Base-by-base conservation (phyloP, 345 rosid species). In the Sisymbrium irio region DNA sequence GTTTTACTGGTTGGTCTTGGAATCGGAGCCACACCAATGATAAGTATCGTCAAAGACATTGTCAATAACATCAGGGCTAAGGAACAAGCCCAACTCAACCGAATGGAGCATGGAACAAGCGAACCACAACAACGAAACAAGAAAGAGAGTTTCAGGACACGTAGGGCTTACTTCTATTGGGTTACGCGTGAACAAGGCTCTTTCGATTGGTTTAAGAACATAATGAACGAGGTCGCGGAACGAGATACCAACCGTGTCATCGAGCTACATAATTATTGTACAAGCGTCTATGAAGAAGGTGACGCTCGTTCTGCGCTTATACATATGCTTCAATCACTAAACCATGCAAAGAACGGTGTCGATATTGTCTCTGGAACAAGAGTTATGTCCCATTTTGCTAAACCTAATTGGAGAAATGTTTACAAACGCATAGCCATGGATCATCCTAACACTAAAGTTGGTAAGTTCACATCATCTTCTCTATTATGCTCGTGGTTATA, bases 11-110 rank as follows among this genome's bases (percentile, higher is more conserved):
- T 91, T 9, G 97, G 92, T 36, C 80, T 91, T 18, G 94, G 97
- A 32, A 91, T 91, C 3, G 97, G 97, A 65, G 97, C 95, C 17
- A 91, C 97, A 4, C 97, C 97, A 4, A 88, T 91, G 94, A 91
- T 91, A 54, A 91, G 97, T 82, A 88, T 91, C 27, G 80, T 91
- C 1, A 88, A 88, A 79, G 97, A 91, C 84, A 87, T 91, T 47
- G 89, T 85, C 20, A 84, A 62, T 79, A 88, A 88, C 85, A 80
- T 91, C 7, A 88, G 63, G 53, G 84, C 86, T 55, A 88, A 82
- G 30, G 97, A 90, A 71, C 77, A 59, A 32, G 89, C 86, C 5
- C 66, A 65, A 17, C 88, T 87, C 4, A 72, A 60, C 44, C 46
- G 80, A 30, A 65, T 72, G 62, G 76, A 30, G 57, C 75, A 53